Evolutionary conservation across 768 basidiomycete species (phyloP).

Genomic region (Xerocomellus chrysenteron): DNA sequence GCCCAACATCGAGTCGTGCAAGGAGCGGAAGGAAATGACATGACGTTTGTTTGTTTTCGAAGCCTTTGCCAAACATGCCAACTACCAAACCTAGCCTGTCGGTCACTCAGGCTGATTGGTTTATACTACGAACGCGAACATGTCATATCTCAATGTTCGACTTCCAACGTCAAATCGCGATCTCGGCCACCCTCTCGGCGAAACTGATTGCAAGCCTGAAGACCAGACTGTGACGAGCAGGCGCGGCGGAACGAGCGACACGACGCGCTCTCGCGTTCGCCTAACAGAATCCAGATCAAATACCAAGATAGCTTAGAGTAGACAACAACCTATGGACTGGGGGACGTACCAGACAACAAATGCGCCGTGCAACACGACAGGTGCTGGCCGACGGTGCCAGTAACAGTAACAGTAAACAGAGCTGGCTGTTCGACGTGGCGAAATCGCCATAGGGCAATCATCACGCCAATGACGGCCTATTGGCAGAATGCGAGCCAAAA

Average conservation of each 20-base stretch:
- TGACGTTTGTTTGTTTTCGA: constrained; percentile 13
- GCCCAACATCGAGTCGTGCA: constrained; percentile 10
- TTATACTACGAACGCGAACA: too few species aligned
- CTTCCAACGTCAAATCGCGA: constrained; percentile 3
- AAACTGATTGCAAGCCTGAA: background rate
- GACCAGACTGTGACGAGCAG: background rate
- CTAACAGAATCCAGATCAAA: too few species aligned
- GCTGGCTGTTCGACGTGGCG: background rate
- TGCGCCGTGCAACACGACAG: background rate
- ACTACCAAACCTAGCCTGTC: too few species aligned
- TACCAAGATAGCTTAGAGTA: too few species aligned
- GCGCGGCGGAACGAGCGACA: background rate
- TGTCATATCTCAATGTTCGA: background rate
- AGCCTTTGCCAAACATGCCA: constrained; percentile 21
- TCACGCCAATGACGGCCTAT: constrained; percentile 4
- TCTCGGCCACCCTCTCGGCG: constrained; percentile 13
- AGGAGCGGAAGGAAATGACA: background rate
- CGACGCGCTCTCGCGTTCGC: background rate
- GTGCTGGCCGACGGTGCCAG: background rate
- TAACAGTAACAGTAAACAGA: background rate
- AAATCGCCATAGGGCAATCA: background rate
- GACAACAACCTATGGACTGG: too few species aligned
- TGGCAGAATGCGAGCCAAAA: constrained; percentile 7
- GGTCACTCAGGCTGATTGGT: too few species aligned
- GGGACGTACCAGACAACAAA: constrained; percentile 1